A percentile compares a stretch with the other conserved stretches of the same genome.
Evolutionary conservation across 352 stramenopile species (phyloP).

Genomic region (Pilasporangium apinafurcum): DNA sequence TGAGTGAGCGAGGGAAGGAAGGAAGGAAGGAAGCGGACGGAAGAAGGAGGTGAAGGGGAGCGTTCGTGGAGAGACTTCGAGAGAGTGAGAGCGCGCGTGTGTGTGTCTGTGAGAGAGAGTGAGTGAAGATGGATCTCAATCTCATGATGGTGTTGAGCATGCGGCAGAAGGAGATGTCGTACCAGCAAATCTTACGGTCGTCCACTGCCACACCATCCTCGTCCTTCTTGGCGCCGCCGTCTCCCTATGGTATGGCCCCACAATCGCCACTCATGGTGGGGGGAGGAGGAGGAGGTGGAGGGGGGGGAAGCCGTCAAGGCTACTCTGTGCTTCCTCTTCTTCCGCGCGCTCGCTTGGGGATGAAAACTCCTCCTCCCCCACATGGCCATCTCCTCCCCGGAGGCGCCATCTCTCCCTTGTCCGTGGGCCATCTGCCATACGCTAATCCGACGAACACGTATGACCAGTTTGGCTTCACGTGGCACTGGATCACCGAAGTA

Average conservation of each 20-base stretch:
- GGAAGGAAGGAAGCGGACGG: no score
- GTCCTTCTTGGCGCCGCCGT: constrained; percentile 7
- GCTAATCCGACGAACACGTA: constrained; percentile 29
- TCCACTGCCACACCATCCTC: constrained; percentile 11
- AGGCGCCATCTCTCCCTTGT: constrained; percentile 31
- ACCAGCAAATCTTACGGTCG: constrained; percentile 50
- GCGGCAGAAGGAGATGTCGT: constrained; percentile 79
- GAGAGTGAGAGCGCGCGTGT: no score
- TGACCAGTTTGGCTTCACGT: constrained; percentile 77
- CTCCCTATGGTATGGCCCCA: constrained; percentile 3
- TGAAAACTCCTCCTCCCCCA: no score
- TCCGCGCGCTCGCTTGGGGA: no score
- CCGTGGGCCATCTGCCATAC: constrained; percentile 44
- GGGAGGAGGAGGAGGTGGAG: no score
- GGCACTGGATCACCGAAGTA: constrained; percentile 65
- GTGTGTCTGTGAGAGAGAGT: no score
- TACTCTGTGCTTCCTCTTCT: no score
- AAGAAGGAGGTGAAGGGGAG: no score
- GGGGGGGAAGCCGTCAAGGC: no score
- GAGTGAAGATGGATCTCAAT: constrained; percentile 42
- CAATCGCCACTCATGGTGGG: background rate
- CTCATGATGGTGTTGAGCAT: constrained; percentile 78
- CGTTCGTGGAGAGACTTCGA: no score
- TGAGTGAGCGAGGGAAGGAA: no score
- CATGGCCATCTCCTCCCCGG: background rate